A percentile compares a stretch with the other conserved stretches of the same genome.
phyloP scores from a whole-genome alignment of 805 yeast genomes.

The Pichia manshurica region DNA sequence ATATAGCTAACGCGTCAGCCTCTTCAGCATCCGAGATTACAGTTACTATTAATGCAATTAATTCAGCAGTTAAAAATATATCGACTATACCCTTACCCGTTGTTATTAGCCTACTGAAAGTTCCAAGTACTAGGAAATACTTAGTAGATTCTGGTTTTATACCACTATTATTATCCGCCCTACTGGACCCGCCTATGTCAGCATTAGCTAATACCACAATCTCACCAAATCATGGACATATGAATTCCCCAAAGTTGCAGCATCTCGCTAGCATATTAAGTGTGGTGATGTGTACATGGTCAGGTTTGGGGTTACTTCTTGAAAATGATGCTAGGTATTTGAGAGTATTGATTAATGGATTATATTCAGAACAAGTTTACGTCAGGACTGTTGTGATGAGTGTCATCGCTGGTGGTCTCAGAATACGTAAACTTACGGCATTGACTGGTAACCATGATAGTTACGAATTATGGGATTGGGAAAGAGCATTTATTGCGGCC shows the following conservation, averaged over 20 bases:
- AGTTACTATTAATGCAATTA: neutral
- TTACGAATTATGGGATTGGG: constrained; percentile 10
- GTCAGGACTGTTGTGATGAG: constrained; percentile 13
- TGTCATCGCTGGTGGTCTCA: constrained; percentile 29
- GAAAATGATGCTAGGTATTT: constrained; percentile 51
- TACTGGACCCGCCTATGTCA: constrained; percentile 42
- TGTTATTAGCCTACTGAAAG: constrained; percentile 51
- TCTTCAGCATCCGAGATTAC: neutral
- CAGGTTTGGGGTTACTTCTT: constrained; percentile 67
- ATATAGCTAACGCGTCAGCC: neutral
- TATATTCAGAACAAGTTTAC: constrained; percentile 26
- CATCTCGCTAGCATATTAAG: constrained; percentile 55
- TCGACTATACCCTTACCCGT: constrained; percentile 10
- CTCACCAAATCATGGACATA: constrained; percentile 32
- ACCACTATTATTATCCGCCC: constrained; percentile 57
- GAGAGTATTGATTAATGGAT: constrained; percentile 52
- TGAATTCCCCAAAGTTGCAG: constrained; percentile 49
- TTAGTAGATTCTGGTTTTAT: constrained; percentile 60
- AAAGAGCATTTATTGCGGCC: constrained; percentile 6
- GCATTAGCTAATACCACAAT: neutral
- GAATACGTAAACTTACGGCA: constrained; percentile 58
- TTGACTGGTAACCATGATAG: constrained; percentile 14
- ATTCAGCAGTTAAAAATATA: constrained; percentile 3
- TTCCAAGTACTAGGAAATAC: constrained; percentile 45
- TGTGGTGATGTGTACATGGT: constrained; percentile 60